phyloP scores from a whole-genome alignment of 2,329 filamentous ascomycete genomes.

The Lachnellula occidentalis region DNA sequence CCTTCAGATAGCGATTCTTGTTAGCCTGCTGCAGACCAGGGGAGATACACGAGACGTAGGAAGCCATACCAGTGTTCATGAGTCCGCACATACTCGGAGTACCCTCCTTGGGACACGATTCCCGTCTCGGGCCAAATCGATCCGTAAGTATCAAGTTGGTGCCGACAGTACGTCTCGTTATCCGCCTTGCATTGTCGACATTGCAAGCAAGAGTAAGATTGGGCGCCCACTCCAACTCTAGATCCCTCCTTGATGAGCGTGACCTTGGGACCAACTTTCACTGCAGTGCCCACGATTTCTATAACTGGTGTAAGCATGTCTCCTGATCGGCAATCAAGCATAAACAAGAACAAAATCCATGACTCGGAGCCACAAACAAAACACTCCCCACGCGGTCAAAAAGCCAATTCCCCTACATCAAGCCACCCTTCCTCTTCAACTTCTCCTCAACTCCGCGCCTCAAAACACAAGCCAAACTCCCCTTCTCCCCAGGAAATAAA shows the following conservation, averaged over 20 bases:
- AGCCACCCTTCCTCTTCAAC: too few species aligned
- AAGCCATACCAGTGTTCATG: constrained; percentile 64
- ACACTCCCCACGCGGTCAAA: too few species aligned
- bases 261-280: constrained; percentile 62
- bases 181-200: constrained; percentile 50
- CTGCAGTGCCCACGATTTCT: constrained; percentile 65
- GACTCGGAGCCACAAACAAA: too few species aligned
- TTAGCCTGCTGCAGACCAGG: constrained; percentile 43
- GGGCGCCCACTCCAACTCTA: constrained; percentile 50
- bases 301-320: background rate
- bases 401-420: too few species aligned
- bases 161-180: constrained; percentile 50
- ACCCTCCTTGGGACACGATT: constrained; percentile 59
- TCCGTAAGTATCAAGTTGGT: constrained; percentile 46
- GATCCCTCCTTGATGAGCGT: constrained; percentile 49
- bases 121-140: constrained; percentile 50
- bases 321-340: too few species aligned
- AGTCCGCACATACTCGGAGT: constrained; percentile 61
- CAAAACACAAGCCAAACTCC: too few species aligned
- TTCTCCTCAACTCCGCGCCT: background rate
- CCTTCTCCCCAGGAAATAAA: background rate
- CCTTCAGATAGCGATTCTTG: constrained; percentile 31
- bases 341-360: too few species aligned
- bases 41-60: constrained; percentile 39
- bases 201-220: constrained; percentile 47